Base-by-base conservation (phyloP, 306 rosid genomes). In the Vigna trinervia region DNA sequence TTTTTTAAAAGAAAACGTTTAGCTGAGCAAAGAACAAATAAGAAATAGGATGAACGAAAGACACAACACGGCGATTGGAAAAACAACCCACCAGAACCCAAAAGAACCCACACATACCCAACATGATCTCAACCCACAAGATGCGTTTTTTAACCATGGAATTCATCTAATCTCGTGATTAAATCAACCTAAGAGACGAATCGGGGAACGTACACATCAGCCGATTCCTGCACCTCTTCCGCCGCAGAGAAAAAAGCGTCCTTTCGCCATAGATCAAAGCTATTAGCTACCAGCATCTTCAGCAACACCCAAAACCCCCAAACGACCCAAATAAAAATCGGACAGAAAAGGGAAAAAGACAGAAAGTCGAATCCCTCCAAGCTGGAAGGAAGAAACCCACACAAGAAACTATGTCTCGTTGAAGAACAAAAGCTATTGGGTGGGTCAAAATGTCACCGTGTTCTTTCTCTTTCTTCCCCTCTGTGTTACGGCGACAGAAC, bases 151-250 rank as follows among this genome's bases (percentile, higher is more conserved):
- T 20, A 19, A 54, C 20, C 60, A 54, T 3, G 6, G 10, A 54
- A 77, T 68, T 75, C 56, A 54, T 22, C 64, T 22, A 61, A 84
- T 57, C 58, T 46, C 69, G 17, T 13, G 12, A 32, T 59, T 12
- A 61, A 61, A 66, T 22, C 7, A 47, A 71, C 17, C 2, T 8
- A n/a, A 19, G 76, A 58, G 20, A 32, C 10, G 38, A 14, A 72
- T 53, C 6, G 2, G 6, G 28, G 46, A 81, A 62, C 96, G 57
- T 86, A 95, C 99, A 84, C 87, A 64, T 95, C 99, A 74, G 97
- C 92, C 12, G 99, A 95, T 88, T 95, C 99, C 85, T 95, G 99
- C 54, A 95, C 97, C 87, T 90, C 97, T 82, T 95, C 99, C 15
- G 99, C 99, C 0, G 97, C 97, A 69, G 97, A 86, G 89, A 95